Conservation (phyloP, 73 alveolate species). For the Breviolum minutum region DNA sequence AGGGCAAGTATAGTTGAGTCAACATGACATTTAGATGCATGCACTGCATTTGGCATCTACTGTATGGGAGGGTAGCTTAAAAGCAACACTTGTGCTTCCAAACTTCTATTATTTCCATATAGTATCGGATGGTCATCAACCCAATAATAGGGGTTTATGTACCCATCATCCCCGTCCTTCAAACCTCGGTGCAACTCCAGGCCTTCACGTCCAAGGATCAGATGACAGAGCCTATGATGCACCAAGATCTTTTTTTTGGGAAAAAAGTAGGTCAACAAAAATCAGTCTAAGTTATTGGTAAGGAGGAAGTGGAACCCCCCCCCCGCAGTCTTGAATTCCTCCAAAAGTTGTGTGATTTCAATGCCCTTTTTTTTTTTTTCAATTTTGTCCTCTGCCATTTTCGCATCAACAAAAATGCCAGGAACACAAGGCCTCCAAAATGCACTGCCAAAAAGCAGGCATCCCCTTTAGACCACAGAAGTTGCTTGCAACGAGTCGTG, state of each 20-base stretch:
- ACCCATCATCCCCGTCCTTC: too few relatives aligned
- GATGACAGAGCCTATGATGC: slow-evolving; percentile 55
- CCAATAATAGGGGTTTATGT: too few relatives aligned
- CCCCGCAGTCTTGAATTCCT: too few relatives aligned
- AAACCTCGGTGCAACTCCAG: slow-evolving; percentile 16
- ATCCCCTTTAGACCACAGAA: background rate
- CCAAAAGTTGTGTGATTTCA: background rate
- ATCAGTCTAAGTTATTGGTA: too few relatives aligned
- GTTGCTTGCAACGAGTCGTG: background rate
- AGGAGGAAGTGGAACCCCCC: too few relatives aligned
- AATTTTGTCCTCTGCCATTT: background rate
- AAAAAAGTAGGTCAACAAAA: too few relatives aligned
- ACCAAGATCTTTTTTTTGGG: background rate
- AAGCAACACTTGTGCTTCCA: too few relatives aligned
- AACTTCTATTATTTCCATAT: background rate
- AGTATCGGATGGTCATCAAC: too few relatives aligned
- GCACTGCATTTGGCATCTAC: too few relatives aligned
- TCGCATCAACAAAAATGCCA: background rate
- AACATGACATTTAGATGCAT: too few relatives aligned
- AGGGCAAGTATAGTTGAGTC: too few relatives aligned
- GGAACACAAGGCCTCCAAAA: slow-evolving; percentile 31
- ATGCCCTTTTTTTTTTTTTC: background rate
- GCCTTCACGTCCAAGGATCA: slow-evolving; percentile 85
- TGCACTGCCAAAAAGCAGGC: slow-evolving; percentile 23
- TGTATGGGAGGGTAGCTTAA: too few relatives aligned